These are phyloP conservation scores for Pseudogymnoascus sp. DNA, from an alignment of 2,329 filamentous ascomycete genomes.

Conservation along the genomic window DNA sequence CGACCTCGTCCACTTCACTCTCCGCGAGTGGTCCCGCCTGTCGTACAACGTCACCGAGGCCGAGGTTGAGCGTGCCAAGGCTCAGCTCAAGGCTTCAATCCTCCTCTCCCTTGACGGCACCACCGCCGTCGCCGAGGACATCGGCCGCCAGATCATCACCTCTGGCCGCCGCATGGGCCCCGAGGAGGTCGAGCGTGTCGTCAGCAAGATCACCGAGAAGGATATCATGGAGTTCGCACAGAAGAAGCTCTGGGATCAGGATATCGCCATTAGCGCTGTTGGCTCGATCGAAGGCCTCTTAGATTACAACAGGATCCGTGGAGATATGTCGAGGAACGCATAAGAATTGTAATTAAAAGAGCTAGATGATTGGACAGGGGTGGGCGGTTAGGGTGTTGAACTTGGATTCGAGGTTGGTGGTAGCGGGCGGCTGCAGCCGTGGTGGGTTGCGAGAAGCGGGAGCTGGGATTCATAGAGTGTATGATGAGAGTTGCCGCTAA, in stretches of 20 bases:
- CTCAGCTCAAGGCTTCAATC: slow-evolving; percentile 96
- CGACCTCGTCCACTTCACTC: slow-evolving; percentile 95
- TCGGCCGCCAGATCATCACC: slow-evolving; percentile 96
- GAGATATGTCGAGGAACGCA: slow-evolving; percentile 77
- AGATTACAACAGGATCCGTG: slow-evolving; percentile 70
- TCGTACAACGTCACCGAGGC: slow-evolving; percentile 79
- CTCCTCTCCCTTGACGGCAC: slow-evolving; percentile 95
- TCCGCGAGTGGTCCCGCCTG: slow-evolving; percentile 95
- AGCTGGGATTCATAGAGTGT: slow-evolving; percentile 8
- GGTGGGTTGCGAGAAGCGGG: background rate
- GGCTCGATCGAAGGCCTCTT: slow-evolving; percentile 82
- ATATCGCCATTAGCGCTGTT: slow-evolving; percentile 87
- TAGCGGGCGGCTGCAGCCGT: background rate
- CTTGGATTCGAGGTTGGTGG: slow-evolving; percentile 2
- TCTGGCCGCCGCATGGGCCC: slow-evolving; percentile 87
- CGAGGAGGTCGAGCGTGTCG: slow-evolving; percentile 87
- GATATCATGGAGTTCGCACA: slow-evolving; percentile 95
- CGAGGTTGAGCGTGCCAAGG: slow-evolving; percentile 97
- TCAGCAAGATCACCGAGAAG: slow-evolving; percentile 85
- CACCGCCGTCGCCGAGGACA: slow-evolving; percentile 94
- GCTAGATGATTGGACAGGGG: background rate
- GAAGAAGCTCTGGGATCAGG: slow-evolving; percentile 94
- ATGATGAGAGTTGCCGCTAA: slow-evolving; percentile 8
- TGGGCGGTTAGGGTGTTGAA: background rate
- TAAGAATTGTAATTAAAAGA: slow-evolving; percentile 16